phyloP scores from a whole-genome alignment of 768 basidiomycete species.

The Pisolithus albus region DNA sequence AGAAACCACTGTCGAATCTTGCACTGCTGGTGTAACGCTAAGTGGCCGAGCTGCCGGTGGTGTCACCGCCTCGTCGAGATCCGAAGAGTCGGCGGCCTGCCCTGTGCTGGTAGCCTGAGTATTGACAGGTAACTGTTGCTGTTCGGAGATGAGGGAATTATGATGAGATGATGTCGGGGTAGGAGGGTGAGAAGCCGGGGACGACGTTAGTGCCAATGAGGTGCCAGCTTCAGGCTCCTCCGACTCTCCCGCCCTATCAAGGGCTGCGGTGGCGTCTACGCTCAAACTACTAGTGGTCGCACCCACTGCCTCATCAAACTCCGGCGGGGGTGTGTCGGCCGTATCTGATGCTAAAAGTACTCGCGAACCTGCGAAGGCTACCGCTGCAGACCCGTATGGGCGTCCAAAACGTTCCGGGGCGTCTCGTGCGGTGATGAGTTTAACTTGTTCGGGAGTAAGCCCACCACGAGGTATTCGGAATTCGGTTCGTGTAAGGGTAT shows the following conservation, averaged over 20 bases:
- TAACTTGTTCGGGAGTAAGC: conserved; percentile 48
- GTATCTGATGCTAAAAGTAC: conserved; percentile 28
- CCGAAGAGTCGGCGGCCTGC: neutral
- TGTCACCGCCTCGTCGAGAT: neutral
- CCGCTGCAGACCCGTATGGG: conserved; percentile 70
- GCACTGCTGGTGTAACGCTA: neutral
- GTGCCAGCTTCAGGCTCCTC: neutral
- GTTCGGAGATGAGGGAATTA: neutral
- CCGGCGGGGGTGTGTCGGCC: conserved; percentile 36
- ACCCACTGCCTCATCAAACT: conserved; percentile 34
- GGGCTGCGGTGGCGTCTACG: neutral
- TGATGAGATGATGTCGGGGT: neutral
- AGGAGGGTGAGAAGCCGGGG: neutral
- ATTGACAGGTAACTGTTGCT: neutral
- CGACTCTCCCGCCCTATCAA: neutral
- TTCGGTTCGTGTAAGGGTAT: conserved; percentile 65
- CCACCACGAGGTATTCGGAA: conserved; percentile 52
- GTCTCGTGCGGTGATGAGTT: conserved; percentile 63
- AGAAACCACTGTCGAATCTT: neutral
- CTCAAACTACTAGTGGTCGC: neutral
- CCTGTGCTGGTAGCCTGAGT: neutral
- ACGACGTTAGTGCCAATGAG: neutral
- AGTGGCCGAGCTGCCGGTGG: neutral
- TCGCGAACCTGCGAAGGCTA: conserved; percentile 50
- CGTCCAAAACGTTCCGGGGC: conserved; percentile 62